Evolutionary conservation across 148 eudicot genomes (phyloP).

Genomic region (Selenicereus undatus): DNA sequence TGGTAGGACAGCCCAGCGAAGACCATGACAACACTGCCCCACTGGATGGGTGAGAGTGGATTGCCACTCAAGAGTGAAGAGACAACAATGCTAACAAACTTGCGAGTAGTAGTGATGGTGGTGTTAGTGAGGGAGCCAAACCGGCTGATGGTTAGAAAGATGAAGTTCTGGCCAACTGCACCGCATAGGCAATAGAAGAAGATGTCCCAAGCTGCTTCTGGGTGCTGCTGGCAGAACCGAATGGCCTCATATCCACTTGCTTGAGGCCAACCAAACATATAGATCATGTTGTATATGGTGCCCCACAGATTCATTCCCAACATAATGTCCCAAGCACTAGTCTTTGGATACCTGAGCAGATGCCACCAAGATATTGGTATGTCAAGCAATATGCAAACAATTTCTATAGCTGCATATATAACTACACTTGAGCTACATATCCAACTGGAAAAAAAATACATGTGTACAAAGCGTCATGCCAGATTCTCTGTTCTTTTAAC

Average conservation of each 20-base stretch:
- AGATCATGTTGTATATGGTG: conserved; percentile 72
- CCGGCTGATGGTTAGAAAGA: conserved; percentile 86
- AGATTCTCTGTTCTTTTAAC: neutral
- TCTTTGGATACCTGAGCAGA: conserved; percentile 77
- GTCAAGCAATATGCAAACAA: neutral
- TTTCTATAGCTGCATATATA: neutral
- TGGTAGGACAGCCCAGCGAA: conserved; percentile 90
- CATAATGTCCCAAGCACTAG: conserved; percentile 97
- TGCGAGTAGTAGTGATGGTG: conserved; percentile 94
- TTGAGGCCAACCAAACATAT: conserved; percentile 96
- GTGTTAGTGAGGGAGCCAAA: conserved; percentile 95
- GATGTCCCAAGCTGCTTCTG: conserved; percentile 97
- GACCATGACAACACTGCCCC: conserved; percentile 90
- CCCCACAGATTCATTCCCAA: conserved; percentile 99
- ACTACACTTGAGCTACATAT: neutral
- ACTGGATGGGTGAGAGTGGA: conserved; percentile 73
- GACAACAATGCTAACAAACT: conserved; percentile 85
- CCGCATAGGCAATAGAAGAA: conserved; percentile 87
- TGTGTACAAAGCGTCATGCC: neutral
- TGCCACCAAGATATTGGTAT: neutral
- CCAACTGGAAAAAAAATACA: neutral
- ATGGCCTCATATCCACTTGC: conserved; percentile 87
- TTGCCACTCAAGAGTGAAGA: conserved; percentile 83
- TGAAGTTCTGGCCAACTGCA: conserved; percentile 93
- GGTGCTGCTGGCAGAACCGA: conserved; percentile 76